A percentile compares a stretch with the other conserved stretches of the same genome.
Evolutionary conservation across 495 filamentous ascomycete genomes (phyloP).

Genomic region (Parachaetomium inaequale): DNA sequence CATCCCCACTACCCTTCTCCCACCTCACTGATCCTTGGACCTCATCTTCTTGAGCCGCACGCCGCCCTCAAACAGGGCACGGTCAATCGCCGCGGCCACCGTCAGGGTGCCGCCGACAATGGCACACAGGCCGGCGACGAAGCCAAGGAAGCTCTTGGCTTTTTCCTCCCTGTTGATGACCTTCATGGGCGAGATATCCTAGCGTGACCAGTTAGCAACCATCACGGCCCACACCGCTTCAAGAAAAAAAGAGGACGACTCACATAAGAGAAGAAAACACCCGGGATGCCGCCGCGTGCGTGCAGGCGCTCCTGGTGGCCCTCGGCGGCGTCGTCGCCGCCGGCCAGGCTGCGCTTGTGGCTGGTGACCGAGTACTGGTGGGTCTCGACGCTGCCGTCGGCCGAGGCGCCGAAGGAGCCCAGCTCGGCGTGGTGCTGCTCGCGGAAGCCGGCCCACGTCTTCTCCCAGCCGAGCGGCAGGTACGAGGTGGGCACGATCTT

Average conservation of each 20-base stretch:
- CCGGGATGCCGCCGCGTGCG: slow-evolving; percentile 85
- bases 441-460: slow-evolving; percentile 28
- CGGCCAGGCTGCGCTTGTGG: slow-evolving; percentile 79
- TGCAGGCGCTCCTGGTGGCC: slow-evolving; percentile 89
- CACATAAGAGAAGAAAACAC: slow-evolving; percentile 96
- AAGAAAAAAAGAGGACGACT: slow-evolving; percentile 30
- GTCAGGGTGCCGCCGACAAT: slow-evolving; percentile 94
- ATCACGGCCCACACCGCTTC: background rate
- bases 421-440: slow-evolving; percentile 49
- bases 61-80: slow-evolving; percentile 84
- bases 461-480: slow-evolving; percentile 77
- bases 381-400: slow-evolving; percentile 83
- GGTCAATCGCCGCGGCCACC: slow-evolving; percentile 89
- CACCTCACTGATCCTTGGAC: slow-evolving; percentile 45
- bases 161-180: slow-evolving; percentile 95
- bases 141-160: slow-evolving; percentile 79
- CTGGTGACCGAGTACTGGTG: slow-evolving; percentile 97
- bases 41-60: slow-evolving; percentile 85
- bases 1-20: background rate
- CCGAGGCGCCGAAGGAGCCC: slow-evolving; percentile 58
- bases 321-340: slow-evolving; percentile 76
- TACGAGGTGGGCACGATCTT: slow-evolving; percentile 97
- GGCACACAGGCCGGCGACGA: slow-evolving; percentile 90
- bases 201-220: slow-evolving; percentile 9
- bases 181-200: slow-evolving; percentile 99